A percentile compares a stretch with the other conserved stretches of the same genome.
Evolutionary conservation across 2,329 filamentous ascomycete genomes (phyloP).

Genomic region (Pezicula radicicola): DNA sequence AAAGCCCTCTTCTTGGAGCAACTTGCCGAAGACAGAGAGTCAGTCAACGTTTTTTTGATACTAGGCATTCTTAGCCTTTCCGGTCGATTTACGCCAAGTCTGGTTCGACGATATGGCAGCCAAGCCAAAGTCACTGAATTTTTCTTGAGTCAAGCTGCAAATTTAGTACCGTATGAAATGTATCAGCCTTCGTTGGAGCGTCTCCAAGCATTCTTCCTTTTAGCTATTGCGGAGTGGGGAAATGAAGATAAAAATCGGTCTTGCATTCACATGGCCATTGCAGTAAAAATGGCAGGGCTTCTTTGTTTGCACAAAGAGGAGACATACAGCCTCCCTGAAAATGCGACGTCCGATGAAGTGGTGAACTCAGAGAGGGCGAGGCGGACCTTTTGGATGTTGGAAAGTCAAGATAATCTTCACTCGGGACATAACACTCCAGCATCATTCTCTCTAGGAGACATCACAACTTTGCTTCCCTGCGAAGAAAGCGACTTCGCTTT

Average conservation of each 20-base stretch:
- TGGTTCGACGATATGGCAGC: constrained; percentile 46
- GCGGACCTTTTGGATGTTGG: constrained; percentile 35
- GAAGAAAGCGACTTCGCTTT: constrained; percentile 36
- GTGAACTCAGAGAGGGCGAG: constrained; percentile 31
- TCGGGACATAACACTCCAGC: constrained; percentile 31
- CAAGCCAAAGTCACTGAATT: constrained; percentile 49
- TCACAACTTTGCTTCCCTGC: constrained; percentile 33
- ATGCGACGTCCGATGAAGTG: constrained; percentile 25
- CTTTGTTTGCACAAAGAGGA: constrained; percentile 35
- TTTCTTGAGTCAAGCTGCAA: constrained; percentile 49
- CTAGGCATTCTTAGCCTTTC: constrained; percentile 55
- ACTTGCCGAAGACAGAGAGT: constrained; percentile 40
- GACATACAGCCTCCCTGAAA: constrained; percentile 26
- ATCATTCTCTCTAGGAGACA: constrained; percentile 31
- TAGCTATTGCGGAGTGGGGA: constrained; percentile 57
- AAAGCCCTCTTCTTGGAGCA: constrained; percentile 47
- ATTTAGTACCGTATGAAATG: constrained; percentile 45
- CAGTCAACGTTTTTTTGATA: constrained; percentile 52
- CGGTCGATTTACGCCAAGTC: constrained; percentile 47
- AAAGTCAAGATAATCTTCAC: constrained; percentile 33
- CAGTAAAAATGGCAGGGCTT: constrained; percentile 32
- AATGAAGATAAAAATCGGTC: constrained; percentile 51
- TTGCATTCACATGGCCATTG: constrained; percentile 42
- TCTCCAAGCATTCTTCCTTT: constrained; percentile 56
- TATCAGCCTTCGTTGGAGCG: constrained; percentile 52